These are phyloP conservation scores for Cutaneotrichosporon cutaneum DNA, from an alignment of 1,284 basidiomycete species.

Conservation along the genomic window DNA sequence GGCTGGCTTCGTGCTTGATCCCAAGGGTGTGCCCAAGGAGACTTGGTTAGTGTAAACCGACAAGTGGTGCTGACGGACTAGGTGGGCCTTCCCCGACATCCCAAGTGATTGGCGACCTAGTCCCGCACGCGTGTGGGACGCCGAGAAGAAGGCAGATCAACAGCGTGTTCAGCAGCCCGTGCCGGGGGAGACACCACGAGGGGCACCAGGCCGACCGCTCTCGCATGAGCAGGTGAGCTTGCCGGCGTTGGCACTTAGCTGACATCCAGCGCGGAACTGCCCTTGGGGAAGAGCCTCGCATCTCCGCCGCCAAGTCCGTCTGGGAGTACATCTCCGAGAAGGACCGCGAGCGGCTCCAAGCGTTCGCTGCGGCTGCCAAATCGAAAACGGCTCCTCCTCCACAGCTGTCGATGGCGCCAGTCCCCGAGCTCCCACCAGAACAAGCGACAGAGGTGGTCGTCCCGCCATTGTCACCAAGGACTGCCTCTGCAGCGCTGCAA, in stretches of 20 bases:
- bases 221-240: conserved; percentile 46
- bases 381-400: conserved; percentile 22
- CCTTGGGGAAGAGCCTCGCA: conserved; percentile 75
- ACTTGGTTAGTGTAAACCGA: conserved; percentile 61
- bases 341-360: conserved; percentile 78
- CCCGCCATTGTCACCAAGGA: conserved; percentile 64
- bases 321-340: conserved; percentile 92
- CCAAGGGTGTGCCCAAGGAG: conserved; percentile 68
- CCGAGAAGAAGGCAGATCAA: conserved; percentile 56
- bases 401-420: conserved; percentile 27
- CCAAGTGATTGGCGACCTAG: conserved; percentile 82
- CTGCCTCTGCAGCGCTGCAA: conserved; percentile 79
- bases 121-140: conserved; percentile 73
- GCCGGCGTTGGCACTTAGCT: neutral
- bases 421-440: conserved; percentile 25
- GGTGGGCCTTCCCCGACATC: conserved; percentile 76
- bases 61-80: conserved; percentile 41
- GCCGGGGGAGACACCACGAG: conserved; percentile 15
- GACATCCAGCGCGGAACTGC: conserved; percentile 67
- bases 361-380: conserved; percentile 55
- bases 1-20: conserved; percentile 70
- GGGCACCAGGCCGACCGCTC: conserved; percentile 36
- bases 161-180: conserved; percentile 34
- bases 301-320: conserved; percentile 61
- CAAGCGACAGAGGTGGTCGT: conserved; percentile 55